These are phyloP conservation scores for Diaporthe sp. DNA, from an alignment of 2,329 filamentous ascomycete species.

Conservation along the genomic window DNA sequence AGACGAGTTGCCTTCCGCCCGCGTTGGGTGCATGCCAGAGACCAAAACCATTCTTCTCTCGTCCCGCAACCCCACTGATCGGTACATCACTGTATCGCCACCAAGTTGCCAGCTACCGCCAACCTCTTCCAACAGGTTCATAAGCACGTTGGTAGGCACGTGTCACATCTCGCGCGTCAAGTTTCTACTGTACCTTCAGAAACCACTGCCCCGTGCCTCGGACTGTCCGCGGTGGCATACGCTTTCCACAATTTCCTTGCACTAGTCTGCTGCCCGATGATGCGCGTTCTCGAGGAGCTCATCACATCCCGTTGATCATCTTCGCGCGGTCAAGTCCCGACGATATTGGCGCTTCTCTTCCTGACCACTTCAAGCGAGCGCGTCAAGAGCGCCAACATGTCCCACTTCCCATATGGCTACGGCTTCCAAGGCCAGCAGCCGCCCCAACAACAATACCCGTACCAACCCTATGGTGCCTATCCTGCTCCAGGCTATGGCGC, in stretches of 20 bases:
- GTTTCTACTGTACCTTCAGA: conserved; percentile 16
- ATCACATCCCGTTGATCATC: conserved; percentile 22
- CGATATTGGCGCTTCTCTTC: conserved; percentile 36
- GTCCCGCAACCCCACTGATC: background rate
- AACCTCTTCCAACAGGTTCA: conserved; percentile 2
- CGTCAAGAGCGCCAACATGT: conserved; percentile 52
- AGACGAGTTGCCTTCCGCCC: background rate
- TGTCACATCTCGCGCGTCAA: conserved; percentile 26
- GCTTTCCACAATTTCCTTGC: conserved; percentile 12
- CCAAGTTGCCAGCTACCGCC: conserved; percentile 2
- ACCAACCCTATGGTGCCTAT: conserved; percentile 42
- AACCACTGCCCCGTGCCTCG: background rate
- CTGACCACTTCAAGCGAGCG: conserved; percentile 36
- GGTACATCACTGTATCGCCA: conserved; percentile 18
- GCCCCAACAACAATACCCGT: conserved; percentile 45
- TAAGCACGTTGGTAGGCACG: conserved; percentile 33
- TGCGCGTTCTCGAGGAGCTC: conserved; percentile 29
- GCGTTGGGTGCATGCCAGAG: background rate
- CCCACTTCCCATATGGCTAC: conserved; percentile 55
- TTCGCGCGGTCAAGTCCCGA: conserved; percentile 31
- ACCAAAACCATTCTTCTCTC: conserved; percentile 3
- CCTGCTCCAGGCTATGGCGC: conserved; percentile 40
- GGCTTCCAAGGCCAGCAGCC: conserved; percentile 49
- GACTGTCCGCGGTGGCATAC: background rate
- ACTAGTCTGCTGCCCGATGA: conserved; percentile 28